Percentiles rank a stretch among this genome's conserved stretches.
phyloP scores from a whole-genome alignment of 2,329 filamentous ascomycete species.

The Cladosporium sphaerospermum region DNA sequence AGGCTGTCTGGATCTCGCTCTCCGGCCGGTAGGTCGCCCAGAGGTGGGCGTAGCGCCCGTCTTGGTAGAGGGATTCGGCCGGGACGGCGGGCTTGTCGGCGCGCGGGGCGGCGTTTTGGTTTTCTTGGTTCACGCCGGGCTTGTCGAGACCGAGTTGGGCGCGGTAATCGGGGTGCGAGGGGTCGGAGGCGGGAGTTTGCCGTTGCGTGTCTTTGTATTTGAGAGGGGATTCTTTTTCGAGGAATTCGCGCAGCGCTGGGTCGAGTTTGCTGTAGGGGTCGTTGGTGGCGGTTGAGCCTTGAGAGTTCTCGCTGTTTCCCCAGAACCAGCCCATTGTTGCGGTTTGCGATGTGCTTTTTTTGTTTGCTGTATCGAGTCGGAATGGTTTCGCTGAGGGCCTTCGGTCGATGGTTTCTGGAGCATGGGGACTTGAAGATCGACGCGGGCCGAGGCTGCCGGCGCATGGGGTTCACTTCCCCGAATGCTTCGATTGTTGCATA shows the following conservation, averaged over 20 bases:
- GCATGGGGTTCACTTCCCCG: no score
- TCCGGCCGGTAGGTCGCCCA: slow-evolving; percentile 88
- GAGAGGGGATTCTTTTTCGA: slow-evolving; percentile 72
- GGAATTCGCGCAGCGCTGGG: slow-evolving; percentile 74
- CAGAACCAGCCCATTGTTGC: slow-evolving; percentile 58
- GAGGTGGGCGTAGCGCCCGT: slow-evolving; percentile 73
- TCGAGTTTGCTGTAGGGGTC: slow-evolving; percentile 72
- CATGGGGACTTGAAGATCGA: no score
- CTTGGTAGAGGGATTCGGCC: slow-evolving; percentile 55
- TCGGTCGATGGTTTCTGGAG: no score
- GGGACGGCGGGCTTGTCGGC: slow-evolving; percentile 36
- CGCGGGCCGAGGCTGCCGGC: neutral
- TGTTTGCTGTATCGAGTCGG: neutral
- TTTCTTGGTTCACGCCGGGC: slow-evolving; percentile 18
- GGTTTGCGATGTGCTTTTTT: neutral
- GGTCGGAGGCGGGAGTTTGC: slow-evolving; percentile 7
- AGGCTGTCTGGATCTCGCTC: slow-evolving; percentile 59
- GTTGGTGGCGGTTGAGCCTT: slow-evolving; percentile 32
- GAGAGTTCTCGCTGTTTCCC: slow-evolving; percentile 32
- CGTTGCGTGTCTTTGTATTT: slow-evolving; percentile 47
- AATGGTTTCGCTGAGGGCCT: no score
- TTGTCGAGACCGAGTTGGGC: slow-evolving; percentile 24
- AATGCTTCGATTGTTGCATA: no score
- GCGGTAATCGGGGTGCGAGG: slow-evolving; percentile 27
- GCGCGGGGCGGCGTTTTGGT: slow-evolving; percentile 21